phyloP scores from a whole-genome alignment of 139 green algal genomes.

The Chlamydomonas asymmetrica region DNA sequence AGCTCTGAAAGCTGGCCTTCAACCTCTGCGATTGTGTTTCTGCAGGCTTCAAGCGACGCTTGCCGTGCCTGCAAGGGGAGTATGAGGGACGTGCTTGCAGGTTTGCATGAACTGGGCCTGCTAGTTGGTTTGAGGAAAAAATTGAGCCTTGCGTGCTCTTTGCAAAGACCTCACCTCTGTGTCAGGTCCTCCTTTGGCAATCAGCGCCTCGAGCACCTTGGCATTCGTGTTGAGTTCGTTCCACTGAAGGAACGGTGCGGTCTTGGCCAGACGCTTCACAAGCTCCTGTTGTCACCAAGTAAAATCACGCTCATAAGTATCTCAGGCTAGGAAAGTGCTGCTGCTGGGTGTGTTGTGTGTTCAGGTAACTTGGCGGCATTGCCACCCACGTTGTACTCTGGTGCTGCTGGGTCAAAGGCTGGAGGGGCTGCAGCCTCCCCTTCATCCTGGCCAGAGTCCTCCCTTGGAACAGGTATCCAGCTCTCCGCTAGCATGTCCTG shows the following conservation, averaged over 20 bases:
- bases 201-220: slow-evolving; percentile 37
- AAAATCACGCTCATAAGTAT: background rate
- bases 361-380: too few relatives aligned
- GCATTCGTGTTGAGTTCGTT: slow-evolving; percentile 36
- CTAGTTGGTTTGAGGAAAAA: background rate
- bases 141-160: background rate
- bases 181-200: slow-evolving; percentile 17
- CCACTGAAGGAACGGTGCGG: slow-evolving; percentile 29
- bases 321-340: too few relatives aligned
- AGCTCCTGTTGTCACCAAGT: slow-evolving; percentile 27
- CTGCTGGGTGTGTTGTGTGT: too few relatives aligned
- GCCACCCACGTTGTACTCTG: slow-evolving; percentile 39
- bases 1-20: slow-evolving; percentile 43
- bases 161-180: slow-evolving; percentile 21
- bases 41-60: slow-evolving; percentile 19
- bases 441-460: slow-evolving; percentile 3
- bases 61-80: background rate
- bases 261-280: slow-evolving; percentile 31
- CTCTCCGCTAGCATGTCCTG: slow-evolving; percentile 37
- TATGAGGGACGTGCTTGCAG: background rate
- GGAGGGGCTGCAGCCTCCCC: slow-evolving; percentile 21
- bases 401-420: slow-evolving; percentile 28
- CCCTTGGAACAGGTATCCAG: slow-evolving; percentile 32
- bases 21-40: slow-evolving; percentile 29
- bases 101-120: background rate